Evolutionary conservation across 2,329 filamentous ascomycete genomes (phyloP), one percentile per base, ranked within the genome.

Genomic region (Aspergillus sp.): DNA sequence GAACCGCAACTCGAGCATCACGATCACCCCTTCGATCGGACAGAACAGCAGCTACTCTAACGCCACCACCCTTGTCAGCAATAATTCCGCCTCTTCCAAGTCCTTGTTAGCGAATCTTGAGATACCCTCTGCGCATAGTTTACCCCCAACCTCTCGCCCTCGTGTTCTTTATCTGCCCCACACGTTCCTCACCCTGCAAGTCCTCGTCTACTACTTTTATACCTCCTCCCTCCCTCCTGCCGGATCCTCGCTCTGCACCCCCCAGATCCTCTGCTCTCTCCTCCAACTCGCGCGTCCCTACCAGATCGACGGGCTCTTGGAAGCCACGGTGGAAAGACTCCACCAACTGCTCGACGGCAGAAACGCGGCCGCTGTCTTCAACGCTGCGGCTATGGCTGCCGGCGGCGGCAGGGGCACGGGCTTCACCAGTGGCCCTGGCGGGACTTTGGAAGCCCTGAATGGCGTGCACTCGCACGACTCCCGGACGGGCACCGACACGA

Each of bases 281-380:
- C 81, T 99, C 6, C 94, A 99, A 70, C 86, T 99, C 51, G 89
- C 94, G 0, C 86, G 94, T 4, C 93, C 94, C 0, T 99, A 99
- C 70, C 89, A 91, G 58, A 83, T 99, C 44, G 92, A 97, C 63
- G 94, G 94, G 0, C 81, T 99, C 2, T 78, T 97, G 1, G 94
- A 99, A 74, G 91, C 91, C 0, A 90, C 95, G 1, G 90, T 97
- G 9, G 91, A 97, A 71, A 85, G 93, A 6, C 80, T 99, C 0
- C 94, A 99, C 65, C 82, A 89, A 25, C 83, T 95, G 0, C 83
- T 99, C 3, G 94, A 99, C 69, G 94, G 90, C 45, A 84, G 93
- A 44, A 99, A 97, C 61, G 93, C 94, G 0, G 94, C 94, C 0
- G 94, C 94, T 5, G 92, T 99, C 0, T 99, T 99, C 78, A 99